Evolutionary conservation across 75 land plant species (phyloP), one percentile per base, ranked within the genome.

Genomic region (Sequoia sempervirens): DNA sequence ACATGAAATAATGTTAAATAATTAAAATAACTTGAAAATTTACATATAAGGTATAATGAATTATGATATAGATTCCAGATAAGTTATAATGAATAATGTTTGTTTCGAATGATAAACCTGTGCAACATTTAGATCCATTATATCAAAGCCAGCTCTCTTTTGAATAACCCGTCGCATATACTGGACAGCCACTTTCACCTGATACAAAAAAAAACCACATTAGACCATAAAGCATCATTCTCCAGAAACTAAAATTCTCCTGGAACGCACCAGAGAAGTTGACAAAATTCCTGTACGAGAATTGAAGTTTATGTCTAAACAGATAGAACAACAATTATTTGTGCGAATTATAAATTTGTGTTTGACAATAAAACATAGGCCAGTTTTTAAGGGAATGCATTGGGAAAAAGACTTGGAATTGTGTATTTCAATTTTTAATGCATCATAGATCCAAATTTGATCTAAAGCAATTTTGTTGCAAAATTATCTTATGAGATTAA

Each of bases 101-200:
- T 30, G 8, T 64, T 18, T 76, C 36, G 32, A 75, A n/a, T 36
- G 47, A 81, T 85, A 80, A 78, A 95, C 97, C 97, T 95, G 88
- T 52, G 85, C 7, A 82, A 87, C 88, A 80, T 95, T 89, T 43
- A 95, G 89, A 46, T 88, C 83, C 96, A 92, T 95, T 28, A 95
- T 95, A 87, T 95, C 97, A 92, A 95, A 95, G 52, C 90, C 91
- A 32, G 96, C 97, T 86, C 86, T 88, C 87, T 89, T 94, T 56
- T 90, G 92, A 79, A 95, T 95, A 11, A 92, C 87, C n/a, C 93
- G 87, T 4, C 97, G 89, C 97, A 95, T 95, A 82, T 94, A 92
- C 74, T 95, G 95, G 72, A 95, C 86, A 74, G 89, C 97, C 89
- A 95, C 87, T 83, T 90, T 94, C 14, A 95, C 90, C 97, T 95